Evolutionary conservation across 805 yeast genomes (phyloP).

Genomic region (Metschnikowia vanudenii): DNA sequence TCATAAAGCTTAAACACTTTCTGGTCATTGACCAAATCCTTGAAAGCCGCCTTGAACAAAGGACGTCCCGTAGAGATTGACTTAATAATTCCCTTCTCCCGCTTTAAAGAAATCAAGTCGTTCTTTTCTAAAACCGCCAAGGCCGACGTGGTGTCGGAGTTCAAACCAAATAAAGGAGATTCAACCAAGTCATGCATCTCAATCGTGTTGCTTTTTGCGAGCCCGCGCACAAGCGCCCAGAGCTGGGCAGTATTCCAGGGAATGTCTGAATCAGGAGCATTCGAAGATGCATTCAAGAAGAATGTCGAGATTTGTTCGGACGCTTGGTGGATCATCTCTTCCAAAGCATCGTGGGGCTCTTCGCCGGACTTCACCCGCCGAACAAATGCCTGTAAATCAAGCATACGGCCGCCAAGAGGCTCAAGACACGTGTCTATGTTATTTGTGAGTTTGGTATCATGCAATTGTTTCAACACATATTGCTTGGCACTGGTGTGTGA

Average conservation of each 20-base stretch:
- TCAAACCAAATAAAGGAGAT: conserved; percentile 58
- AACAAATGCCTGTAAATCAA: conserved; percentile 86
- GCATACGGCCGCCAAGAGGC: conserved; percentile 93
- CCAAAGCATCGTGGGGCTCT: conserved; percentile 67
- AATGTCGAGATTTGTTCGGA: conserved; percentile 86
- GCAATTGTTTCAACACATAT: conserved; percentile 61
- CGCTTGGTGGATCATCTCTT: conserved; percentile 79
- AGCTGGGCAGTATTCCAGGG: conserved; percentile 78
- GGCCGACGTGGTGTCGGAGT: conserved; percentile 45
- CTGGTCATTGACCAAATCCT: conserved; percentile 56
- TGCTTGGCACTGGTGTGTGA: conserved; percentile 63
- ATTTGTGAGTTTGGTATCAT: conserved; percentile 25
- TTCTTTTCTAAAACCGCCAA: conserved; percentile 72
- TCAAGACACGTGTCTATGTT: conserved; percentile 54
- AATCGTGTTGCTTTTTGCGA: conserved; percentile 51
- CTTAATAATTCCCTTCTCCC: conserved; percentile 72
- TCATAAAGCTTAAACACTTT: conserved; percentile 61
- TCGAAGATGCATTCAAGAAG: conserved; percentile 41
- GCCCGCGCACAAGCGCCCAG: conserved; percentile 73
- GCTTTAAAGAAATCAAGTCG: conserved; percentile 68
- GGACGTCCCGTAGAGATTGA: conserved; percentile 81
- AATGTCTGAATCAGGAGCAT: conserved; percentile 29
- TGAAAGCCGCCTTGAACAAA: conserved; percentile 75
- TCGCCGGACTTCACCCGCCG: conserved; percentile 90
- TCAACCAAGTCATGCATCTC: conserved; percentile 51